phyloP scores from a whole-genome alignment of 352 stramenopile species.

The Lagenidium giganteum region DNA sequence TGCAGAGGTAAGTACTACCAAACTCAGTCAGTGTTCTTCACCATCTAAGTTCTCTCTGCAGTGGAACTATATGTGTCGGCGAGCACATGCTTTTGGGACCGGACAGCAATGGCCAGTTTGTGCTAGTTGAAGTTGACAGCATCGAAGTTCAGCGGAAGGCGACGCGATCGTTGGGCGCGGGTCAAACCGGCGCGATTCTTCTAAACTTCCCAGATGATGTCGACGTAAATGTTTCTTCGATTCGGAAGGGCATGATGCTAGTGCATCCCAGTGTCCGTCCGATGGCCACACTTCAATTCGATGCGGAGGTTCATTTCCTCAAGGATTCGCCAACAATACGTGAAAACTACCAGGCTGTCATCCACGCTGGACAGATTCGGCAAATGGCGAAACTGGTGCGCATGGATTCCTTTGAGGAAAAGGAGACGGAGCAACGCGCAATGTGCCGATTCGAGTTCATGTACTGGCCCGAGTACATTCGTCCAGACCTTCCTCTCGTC shows the following conservation, averaged over 20 bases:
- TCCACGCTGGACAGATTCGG: conserved; percentile 72
- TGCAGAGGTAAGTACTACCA: conserved; percentile 29
- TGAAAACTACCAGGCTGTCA: conserved; percentile 77
- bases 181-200: conserved; percentile 64
- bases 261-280: conserved; percentile 60
- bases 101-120: conserved; percentile 48
- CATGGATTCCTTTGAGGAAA: conserved; percentile 20
- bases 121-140: conserved; percentile 58
- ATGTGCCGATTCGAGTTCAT: conserved; percentile 84
- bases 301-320: conserved; percentile 73
- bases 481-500: conserved; percentile 69
- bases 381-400: conserved; percentile 78
- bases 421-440: conserved; percentile 19
- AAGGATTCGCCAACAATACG: conserved; percentile 45
- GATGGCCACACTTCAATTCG: conserved; percentile 63
- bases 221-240: conserved; percentile 20
- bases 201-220: conserved; percentile 30
- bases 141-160: conserved; percentile 80
- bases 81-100: conserved; percentile 69
- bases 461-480: conserved; percentile 84
- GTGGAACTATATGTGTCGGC: conserved; percentile 54
- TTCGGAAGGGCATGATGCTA: conserved; percentile 71
- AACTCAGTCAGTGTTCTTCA: not conserved
- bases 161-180: conserved; percentile 43
- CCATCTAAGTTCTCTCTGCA: conserved; percentile 4